Evolutionary conservation across 176 grass and related monocot species (phyloP), one percentile per base, ranked within the genome.

Genomic region (Carex scoparia): DNA sequence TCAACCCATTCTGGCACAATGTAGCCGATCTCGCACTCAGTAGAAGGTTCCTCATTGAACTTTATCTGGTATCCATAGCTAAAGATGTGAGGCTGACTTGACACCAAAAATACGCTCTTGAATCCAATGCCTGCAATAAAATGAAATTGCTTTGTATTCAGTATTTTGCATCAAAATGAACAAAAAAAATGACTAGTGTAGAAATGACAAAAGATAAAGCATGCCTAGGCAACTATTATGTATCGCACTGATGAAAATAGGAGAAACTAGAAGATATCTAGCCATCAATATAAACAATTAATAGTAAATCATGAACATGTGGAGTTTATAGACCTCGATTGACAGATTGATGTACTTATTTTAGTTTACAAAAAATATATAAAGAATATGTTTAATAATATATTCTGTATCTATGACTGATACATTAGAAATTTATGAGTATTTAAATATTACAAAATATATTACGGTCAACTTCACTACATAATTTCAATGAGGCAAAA

Each of bases 21-120:
- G 83, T 94, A 97, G 42, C 94, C 94, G 59, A 97, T 69, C 19
- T 84, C 86, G 40, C 94, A 97, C 59, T 97, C 94, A 46, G 84
- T 27, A 27, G 91, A 94, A 4, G 91, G 89, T 28, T 89, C 83
- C 78, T 94, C 94, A 60, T 67, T 87, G 16, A 97, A 97, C 48
- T 81, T 93, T 15, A 97, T 97, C 42, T 97, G 89, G 80, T 97
- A 97, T 1, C 94, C 91, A 23, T 97, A 94, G 79, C 94, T 97
- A 79, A 94, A 97, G 46, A 97, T 94, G 65, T 94, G 82, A 27
- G 94, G 94, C 42, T 89, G 79, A 8, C 84, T 87, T 0, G 94
- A 92, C 73, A 97, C 87, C 15, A 94, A 67, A 61, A 97, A 94
- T 7, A 94, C 94, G 44, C 90, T 94, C 71, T 94, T 97, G 49